These are phyloP conservation scores for Leavenworthia alabamica DNA, from an alignment of 345 rosid genomes.

Conservation along the genomic window DNA sequence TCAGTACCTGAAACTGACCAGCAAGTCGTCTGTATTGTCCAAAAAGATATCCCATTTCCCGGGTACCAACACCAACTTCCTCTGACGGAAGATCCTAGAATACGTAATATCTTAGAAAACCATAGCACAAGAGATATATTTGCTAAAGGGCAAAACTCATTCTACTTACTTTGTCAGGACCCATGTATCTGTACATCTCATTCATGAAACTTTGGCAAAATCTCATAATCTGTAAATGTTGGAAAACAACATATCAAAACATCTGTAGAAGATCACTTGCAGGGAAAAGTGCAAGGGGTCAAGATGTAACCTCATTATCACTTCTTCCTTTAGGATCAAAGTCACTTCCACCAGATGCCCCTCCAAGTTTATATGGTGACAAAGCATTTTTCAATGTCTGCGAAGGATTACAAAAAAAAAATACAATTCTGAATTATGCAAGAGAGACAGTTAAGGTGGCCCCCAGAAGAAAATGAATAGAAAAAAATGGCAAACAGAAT, in stretches of 20 bases:
- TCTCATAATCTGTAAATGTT: conserved; percentile 75
- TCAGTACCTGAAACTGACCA: conserved; percentile 90
- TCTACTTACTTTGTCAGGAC: conserved; percentile 75
- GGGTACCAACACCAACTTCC: conserved; percentile 96
- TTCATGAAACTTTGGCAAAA: conserved; percentile 99
- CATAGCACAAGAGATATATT: conserved; percentile 7
- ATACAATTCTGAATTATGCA: not conserved
- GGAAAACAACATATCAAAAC: conserved; percentile 18
- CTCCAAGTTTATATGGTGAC: conserved; percentile 95
- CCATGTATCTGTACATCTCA: conserved; percentile 85
- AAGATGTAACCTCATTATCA: conserved; percentile 73
- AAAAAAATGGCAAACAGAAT: not conserved
- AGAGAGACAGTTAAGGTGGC: not conserved
- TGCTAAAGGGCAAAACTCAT: not conserved
- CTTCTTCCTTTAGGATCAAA: conserved; percentile 98
- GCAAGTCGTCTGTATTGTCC: conserved; percentile 95
- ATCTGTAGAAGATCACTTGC: not conserved
- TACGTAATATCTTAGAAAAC: conserved; percentile 1
- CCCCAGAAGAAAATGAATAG: not conserved
- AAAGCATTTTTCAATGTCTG: conserved; percentile 96
- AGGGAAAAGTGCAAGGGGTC: not conserved
- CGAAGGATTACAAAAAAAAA: conserved; percentile 11
- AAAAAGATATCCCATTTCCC: conserved; percentile 97
- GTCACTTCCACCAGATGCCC: conserved; percentile 98
- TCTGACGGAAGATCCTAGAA: conserved; percentile 92